phyloP scores from a whole-genome alignment of 2,329 filamentous ascomycete genomes.

The Plenodomus lindquistii region DNA sequence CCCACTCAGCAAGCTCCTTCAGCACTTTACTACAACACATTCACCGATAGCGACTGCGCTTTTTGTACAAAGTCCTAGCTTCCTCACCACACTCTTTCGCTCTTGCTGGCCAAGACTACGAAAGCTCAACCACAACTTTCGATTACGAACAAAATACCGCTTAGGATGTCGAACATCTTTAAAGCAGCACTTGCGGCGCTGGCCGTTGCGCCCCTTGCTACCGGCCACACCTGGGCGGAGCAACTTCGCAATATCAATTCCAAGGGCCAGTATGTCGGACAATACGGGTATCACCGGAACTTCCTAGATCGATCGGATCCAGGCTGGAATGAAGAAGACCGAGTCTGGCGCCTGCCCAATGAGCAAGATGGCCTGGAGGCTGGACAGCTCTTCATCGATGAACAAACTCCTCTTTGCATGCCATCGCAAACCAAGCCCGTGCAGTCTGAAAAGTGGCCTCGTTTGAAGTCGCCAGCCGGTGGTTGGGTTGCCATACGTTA shows the following conservation, averaged over 20 bases:
- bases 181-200: slow-evolving; percentile 19
- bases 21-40: neutral
- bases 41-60: slow-evolving; percentile 3
- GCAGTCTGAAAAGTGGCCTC: slow-evolving; percentile 63
- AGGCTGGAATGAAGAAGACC: too few relatives aligned
- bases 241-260: slow-evolving; percentile 69
- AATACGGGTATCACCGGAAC: slow-evolving; percentile 74
- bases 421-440: slow-evolving; percentile 60
- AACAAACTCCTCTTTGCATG: slow-evolving; percentile 65
- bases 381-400: slow-evolving; percentile 52
- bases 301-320: slow-evolving; percentile 60
- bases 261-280: slow-evolving; percentile 73
- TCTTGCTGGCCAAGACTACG: slow-evolving; percentile 9
- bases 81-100: slow-evolving; percentile 2
- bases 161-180: slow-evolving; percentile 25
- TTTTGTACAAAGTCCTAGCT: slow-evolving; percentile 2
- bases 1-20: neutral
- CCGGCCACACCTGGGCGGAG: slow-evolving; percentile 80
- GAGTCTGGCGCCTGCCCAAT: slow-evolving; percentile 58
- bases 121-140: slow-evolving; percentile 1
- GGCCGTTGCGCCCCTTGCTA: slow-evolving; percentile 20
- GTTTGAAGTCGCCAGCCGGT: slow-evolving; percentile 61
- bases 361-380: slow-evolving; percentile 29
- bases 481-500: slow-evolving; percentile 55
- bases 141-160: slow-evolving; percentile 1